Evolutionary conservation across 2,329 filamentous ascomycete genomes (phyloP), one percentile per base, ranked within the genome.

Genomic region (Neonectria sp.): DNA sequence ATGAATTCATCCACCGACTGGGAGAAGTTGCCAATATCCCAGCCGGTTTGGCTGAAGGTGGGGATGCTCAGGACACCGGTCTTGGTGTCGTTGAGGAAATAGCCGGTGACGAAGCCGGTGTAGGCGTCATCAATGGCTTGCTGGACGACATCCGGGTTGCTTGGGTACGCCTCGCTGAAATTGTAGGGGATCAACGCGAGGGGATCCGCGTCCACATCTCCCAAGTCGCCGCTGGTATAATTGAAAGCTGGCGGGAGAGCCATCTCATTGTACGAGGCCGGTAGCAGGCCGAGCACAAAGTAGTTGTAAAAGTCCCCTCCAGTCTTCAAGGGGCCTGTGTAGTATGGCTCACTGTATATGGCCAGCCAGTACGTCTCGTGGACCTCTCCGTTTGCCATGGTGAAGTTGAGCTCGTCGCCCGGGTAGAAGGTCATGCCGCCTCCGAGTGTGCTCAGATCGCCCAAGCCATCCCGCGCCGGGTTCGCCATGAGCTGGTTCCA

Each of bases 1-100:
- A 63, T 63, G 33, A 63, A 63, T 7, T 57, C 21, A 17, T n/a
- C 53, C 3, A 63, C 60, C 11, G 53, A 27, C 3, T 31, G n/a
- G 13, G 40, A 37, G 21, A 63, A 63, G 29, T 51, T 56, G 52
- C 52, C 53, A 24, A 51, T 29, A 21, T 57, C 51, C 52, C 45
- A 48, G 11, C 43, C 43, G 4, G 13, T 11, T 27, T 57, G 40
- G 31, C 57, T 25, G 31, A 63, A 63, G 8, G 43, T 49, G 8
- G 60, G 60, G 24, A 63, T 51, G 48, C 60, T 63, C 11, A 63
- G 24, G 2, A 63, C 60, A 29, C 60, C 53, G 24, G 53, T 57
- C 15, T 37, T 40, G 17, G 27, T 63, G 31, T 57, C 60, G 12
- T 63, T 48, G 15, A 57, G 45, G 27, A 52, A 52, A 31, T 63